phyloP scores from a whole-genome alignment of 2,329 filamentous ascomycete species.

The Colletotrichum sp. region DNA sequence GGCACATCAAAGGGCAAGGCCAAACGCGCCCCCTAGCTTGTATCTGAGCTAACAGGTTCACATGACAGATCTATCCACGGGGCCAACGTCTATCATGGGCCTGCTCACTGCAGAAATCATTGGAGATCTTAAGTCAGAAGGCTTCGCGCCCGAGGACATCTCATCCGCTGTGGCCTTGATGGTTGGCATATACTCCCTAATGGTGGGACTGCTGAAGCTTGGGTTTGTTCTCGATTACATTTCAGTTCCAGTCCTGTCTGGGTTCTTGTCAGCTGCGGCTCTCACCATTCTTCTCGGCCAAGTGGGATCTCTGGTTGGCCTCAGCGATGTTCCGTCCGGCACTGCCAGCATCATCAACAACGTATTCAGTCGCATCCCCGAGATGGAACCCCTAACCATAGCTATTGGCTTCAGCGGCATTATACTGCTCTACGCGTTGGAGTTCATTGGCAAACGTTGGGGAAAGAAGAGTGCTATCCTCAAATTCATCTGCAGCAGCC shows the following conservation, averaged over 20 bases:
- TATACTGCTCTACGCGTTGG: conserved; percentile 58
- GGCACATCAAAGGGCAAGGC: conserved; percentile 63
- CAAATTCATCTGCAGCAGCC: conserved; percentile 63
- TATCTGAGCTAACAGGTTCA: background rate
- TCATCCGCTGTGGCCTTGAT: conserved; percentile 67
- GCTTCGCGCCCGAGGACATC: conserved; percentile 59
- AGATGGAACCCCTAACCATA: conserved; percentile 62
- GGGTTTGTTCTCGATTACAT: conserved; percentile 72
- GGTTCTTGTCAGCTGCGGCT: conserved; percentile 70
- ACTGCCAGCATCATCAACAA: conserved; percentile 64
- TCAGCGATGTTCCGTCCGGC: conserved; percentile 50
- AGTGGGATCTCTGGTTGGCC: conserved; percentile 64
- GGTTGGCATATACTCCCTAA: conserved; percentile 65
- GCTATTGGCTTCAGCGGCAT: conserved; percentile 64
- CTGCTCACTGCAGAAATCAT: conserved; percentile 68
- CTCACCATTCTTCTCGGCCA: conserved; percentile 71
- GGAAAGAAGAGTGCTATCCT: conserved; percentile 61
- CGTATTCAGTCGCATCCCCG: conserved; percentile 59
- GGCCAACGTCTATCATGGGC: conserved; percentile 69
- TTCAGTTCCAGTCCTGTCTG: conserved; percentile 66
- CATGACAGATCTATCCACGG: conserved; percentile 60
- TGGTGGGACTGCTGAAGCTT: conserved; percentile 65
- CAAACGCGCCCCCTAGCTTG: background rate
- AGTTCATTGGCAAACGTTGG: conserved; percentile 63
- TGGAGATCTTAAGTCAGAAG: conserved; percentile 49